Conservation (phyloP, 352 stramenopile species). For the Pythium plurisporium region DNA sequence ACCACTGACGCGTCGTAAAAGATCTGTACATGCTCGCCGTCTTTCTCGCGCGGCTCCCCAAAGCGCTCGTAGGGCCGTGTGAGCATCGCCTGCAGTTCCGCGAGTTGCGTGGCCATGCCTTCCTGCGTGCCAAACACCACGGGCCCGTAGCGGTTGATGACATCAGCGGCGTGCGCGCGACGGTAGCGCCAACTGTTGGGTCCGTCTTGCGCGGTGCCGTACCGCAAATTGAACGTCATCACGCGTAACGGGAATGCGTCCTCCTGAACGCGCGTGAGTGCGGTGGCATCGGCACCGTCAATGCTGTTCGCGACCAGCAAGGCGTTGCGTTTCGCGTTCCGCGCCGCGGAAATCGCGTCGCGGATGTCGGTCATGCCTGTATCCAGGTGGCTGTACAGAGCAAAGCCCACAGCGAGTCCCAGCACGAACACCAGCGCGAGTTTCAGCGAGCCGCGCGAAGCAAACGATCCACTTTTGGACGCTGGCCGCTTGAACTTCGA, state of each 20-base stretch:
- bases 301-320: not conserved
- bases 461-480: not conserved
- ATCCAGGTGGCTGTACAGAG: slow-evolving; percentile 1
- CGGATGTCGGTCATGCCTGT: slow-evolving; percentile 8
- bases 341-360: slow-evolving; percentile 1
- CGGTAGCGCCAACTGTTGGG: slow-evolving; percentile 29
- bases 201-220: slow-evolving; percentile 25
- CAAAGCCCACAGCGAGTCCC: not conserved
- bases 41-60: slow-evolving; percentile 22
- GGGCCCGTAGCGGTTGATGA: slow-evolving; percentile 34
- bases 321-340: slow-evolving; percentile 1
- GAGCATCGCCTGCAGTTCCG: slow-evolving; percentile 24
- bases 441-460: not conserved
- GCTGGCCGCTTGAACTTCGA: not conserved
- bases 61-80: slow-evolving; percentile 29
- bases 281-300: not conserved
- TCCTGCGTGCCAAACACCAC: slow-evolving; percentile 31
- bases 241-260: slow-evolving; percentile 22
- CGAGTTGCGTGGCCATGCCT: slow-evolving; percentile 29
- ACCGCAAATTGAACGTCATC: slow-evolving; percentile 42
- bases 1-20: slow-evolving; percentile 36
- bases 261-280: not conserved
- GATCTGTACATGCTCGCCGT: slow-evolving; percentile 33
- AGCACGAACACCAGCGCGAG: slow-evolving; percentile 1
- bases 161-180: slow-evolving; percentile 29